Percentiles rank a stretch among this genome's conserved stretches.
phyloP scores from a whole-genome alignment of 2,329 filamentous ascomycete species.

The Rhynchosporium secalis region DNA sequence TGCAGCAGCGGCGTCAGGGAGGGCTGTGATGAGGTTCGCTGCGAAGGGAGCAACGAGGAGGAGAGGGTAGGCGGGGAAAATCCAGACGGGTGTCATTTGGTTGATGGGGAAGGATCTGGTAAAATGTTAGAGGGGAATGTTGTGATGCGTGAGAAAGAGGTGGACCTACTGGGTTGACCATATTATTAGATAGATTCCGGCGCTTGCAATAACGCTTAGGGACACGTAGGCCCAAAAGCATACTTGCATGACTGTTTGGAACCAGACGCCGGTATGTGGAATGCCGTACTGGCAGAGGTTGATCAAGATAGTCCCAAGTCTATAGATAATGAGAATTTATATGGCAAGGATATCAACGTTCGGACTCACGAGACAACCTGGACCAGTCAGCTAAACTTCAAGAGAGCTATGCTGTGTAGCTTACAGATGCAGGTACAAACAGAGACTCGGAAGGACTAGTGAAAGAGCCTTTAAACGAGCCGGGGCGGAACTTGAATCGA shows the following conservation, averaged over 20 bases:
- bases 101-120: constrained; percentile 61
- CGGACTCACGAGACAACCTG: constrained; percentile 48
- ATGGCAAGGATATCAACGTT: constrained; percentile 47
- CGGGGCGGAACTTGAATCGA: constrained; percentile 69
- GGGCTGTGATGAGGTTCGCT: constrained; percentile 50
- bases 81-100: constrained; percentile 86
- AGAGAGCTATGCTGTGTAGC: constrained; percentile 28
- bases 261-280: constrained; percentile 61
- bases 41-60: constrained; percentile 74
- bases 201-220: constrained; percentile 66
- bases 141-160: neutral
- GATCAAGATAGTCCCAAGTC: constrained; percentile 73
- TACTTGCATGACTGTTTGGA: constrained; percentile 58
- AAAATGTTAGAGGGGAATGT: neutral
- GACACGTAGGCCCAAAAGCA: constrained; percentile 75
- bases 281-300: constrained; percentile 77
- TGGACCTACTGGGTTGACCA: constrained; percentile 58
- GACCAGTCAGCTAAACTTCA: constrained; percentile 27
- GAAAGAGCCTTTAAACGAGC: constrained; percentile 70
- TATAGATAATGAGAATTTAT: constrained; percentile 56
- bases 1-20: constrained; percentile 36
- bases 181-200: constrained; percentile 72
- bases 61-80: constrained; percentile 81
- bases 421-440: constrained; percentile 69
- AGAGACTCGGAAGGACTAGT: constrained; percentile 75